These are phyloP conservation scores for Eucalyptus fibrosa DNA, from an alignment of 345 rosid genomes.

Conservation along the genomic window DNA sequence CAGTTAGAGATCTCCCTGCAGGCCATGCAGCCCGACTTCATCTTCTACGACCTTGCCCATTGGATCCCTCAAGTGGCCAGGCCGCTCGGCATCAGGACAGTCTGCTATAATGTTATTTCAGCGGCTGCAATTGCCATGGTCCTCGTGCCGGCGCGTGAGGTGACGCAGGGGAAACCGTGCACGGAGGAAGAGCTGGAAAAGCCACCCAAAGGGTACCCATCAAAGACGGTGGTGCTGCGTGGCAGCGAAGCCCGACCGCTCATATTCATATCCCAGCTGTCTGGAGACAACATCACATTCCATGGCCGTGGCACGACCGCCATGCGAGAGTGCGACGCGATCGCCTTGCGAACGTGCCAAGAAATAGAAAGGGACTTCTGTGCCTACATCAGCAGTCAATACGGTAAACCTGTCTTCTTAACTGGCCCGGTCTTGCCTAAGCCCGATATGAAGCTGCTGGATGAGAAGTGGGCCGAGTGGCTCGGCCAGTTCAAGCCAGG, in stretches of 20 bases:
- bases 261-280: too few relatives aligned
- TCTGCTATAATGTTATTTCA: constrained; percentile 27
- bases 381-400: constrained; percentile 41
- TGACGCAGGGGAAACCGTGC: constrained; percentile 7
- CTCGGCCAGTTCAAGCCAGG: constrained; percentile 24
- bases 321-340: too few relatives aligned
- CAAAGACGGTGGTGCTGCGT: too few relatives aligned
- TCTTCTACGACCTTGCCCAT: constrained; percentile 26
- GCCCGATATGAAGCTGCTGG: background rate
- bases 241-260: too few relatives aligned
- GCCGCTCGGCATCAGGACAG: constrained; percentile 37
- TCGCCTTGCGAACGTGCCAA: constrained; percentile 29
- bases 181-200: constrained; percentile 29
- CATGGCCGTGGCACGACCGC: too few relatives aligned
- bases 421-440: constrained; percentile 53
- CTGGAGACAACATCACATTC: too few relatives aligned
- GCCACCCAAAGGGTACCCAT: constrained; percentile 40
- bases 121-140: constrained; percentile 47
- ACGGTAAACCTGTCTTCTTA: constrained; percentile 23
- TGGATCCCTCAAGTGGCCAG: constrained; percentile 23
- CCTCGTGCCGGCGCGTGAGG: constrained; percentile 47
- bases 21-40: constrained; percentile 21
- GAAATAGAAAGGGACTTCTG: constrained; percentile 56
- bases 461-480: constrained; percentile 50
- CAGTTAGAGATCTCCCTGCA: constrained; percentile 30